Percentiles rank a stretch among this genome's conserved stretches.
Evolutionary conservation across 2,329 filamentous ascomycete genomes (phyloP).

Genomic region (Delphinella strobiligena): DNA sequence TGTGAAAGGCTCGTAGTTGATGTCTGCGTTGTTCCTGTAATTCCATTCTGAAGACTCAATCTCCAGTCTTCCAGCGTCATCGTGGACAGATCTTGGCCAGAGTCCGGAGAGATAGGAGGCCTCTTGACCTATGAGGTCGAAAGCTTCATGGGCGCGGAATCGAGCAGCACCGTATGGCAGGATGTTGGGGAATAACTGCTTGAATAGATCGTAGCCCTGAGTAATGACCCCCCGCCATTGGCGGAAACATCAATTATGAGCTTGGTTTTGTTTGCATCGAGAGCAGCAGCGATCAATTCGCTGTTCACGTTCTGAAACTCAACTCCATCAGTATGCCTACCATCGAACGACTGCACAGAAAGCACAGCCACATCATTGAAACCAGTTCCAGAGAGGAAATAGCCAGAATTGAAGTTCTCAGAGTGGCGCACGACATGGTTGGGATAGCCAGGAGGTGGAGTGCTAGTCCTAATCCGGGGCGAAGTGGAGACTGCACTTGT

Average conservation of each 20-base stretch:
- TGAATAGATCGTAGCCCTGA: conserved; percentile 52
- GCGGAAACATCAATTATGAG: conserved; percentile 47
- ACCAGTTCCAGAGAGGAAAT: conserved; percentile 31
- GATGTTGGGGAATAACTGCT: conserved; percentile 41
- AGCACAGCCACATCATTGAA: conserved; percentile 36
- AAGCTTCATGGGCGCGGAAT: conserved; percentile 36
- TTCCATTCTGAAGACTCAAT: conserved; percentile 33
- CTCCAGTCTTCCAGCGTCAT: conserved; percentile 27
- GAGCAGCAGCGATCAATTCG: conserved; percentile 30
- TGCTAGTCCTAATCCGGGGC: conserved; percentile 8
- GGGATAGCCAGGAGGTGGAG: conserved; percentile 31
- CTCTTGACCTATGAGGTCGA: conserved; percentile 32
- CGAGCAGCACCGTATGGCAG: conserved; percentile 39
- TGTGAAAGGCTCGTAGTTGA: conserved; percentile 37
- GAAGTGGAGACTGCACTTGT: no score
- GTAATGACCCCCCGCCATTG: conserved; percentile 50
- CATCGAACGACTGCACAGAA: conserved; percentile 30
- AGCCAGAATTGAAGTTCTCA: conserved; percentile 34
- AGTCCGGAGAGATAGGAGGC: conserved; percentile 22
- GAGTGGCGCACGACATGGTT: conserved; percentile 25
- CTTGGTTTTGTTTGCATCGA: conserved; percentile 43
- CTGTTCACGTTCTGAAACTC: conserved; percentile 30
- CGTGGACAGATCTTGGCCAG: conserved; percentile 20
- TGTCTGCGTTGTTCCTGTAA: conserved; percentile 32
- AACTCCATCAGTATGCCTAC: conserved; percentile 16